These are phyloP conservation scores for Saccharomyces hybrid DNA, from an alignment of 1,139 yeast genomes.

Conservation along the genomic window DNA sequence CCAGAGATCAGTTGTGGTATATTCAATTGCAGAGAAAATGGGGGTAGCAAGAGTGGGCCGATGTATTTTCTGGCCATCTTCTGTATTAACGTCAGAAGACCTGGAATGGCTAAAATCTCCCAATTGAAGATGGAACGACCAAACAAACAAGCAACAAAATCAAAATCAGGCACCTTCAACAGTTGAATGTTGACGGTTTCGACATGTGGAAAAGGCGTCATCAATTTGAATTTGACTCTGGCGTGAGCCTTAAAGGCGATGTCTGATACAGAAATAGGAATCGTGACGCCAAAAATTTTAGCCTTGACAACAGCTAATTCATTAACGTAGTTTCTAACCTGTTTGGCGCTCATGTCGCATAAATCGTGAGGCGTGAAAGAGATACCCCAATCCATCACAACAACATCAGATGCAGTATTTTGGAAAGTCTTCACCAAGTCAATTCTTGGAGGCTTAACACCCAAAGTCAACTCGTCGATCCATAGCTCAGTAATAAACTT, in stretches of 20 bases:
- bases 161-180: slow-evolving; percentile 78
- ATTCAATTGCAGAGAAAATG: slow-evolving; percentile 86
- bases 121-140: slow-evolving; percentile 78
- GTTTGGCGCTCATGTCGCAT: slow-evolving; percentile 75
- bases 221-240: slow-evolving; percentile 80
- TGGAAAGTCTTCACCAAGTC: slow-evolving; percentile 82
- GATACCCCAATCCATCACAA: slow-evolving; percentile 92
- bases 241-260: slow-evolving; percentile 59
- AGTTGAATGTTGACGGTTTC: slow-evolving; percentile 81
- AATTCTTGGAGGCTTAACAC: slow-evolving; percentile 90
- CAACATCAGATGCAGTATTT: slow-evolving; percentile 81
- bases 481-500: slow-evolving; percentile 73
- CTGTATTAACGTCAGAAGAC: slow-evolving; percentile 68
- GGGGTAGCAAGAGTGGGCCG: slow-evolving; percentile 83
- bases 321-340: slow-evolving; percentile 72
- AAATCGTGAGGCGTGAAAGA: slow-evolving; percentile 85
- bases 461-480: slow-evolving; percentile 82
- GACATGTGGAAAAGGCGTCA: slow-evolving; percentile 82
- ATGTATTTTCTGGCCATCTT: slow-evolving; percentile 77
- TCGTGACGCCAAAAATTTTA: slow-evolving; percentile 51
- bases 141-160: slow-evolving; percentile 60
- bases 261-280: slow-evolving; percentile 57
- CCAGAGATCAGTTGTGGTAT: slow-evolving; percentile 87
- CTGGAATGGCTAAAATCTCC: slow-evolving; percentile 82
- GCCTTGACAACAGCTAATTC: slow-evolving; percentile 67